A percentile compares a stretch with the other conserved stretches of the same genome.
Evolutionary conservation across 116 monocot genomes (phyloP).

Genomic region (Phalaenopsis hybrid): DNA sequence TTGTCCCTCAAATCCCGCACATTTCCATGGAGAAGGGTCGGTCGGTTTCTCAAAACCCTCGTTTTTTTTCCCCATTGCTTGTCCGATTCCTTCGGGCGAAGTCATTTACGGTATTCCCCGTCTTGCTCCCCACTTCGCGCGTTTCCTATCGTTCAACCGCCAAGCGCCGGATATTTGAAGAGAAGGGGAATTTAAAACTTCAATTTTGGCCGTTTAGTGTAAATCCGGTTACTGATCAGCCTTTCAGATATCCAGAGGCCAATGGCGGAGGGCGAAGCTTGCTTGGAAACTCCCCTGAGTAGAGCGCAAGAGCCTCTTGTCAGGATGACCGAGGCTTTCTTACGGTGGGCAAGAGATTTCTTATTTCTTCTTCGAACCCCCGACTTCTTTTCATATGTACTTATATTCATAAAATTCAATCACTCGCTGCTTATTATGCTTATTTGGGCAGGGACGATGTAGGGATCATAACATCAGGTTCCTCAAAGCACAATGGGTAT

Average conservation of each 20-base stretch:
- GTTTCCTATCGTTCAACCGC: too few species aligned
- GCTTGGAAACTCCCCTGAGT: constrained; percentile 6
- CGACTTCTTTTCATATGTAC: neutral
- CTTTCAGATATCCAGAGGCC: neutral
- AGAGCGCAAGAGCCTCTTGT: constrained; percentile 19
- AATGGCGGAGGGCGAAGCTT: neutral
- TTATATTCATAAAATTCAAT: neutral
- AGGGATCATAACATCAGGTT: neutral
- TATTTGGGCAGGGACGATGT: constrained; percentile 5
- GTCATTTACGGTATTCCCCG: too few species aligned
- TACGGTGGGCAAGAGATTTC: constrained; percentile 21
- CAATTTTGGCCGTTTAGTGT: too few species aligned
- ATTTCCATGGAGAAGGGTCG: too few species aligned
- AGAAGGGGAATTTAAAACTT: too few species aligned
- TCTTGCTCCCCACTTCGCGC: too few species aligned
- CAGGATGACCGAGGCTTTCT: constrained; percentile 22
- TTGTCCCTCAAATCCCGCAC: too few species aligned
- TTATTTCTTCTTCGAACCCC: neutral
- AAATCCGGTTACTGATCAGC: too few species aligned
- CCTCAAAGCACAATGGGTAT: neutral
- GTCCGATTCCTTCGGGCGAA: too few species aligned
- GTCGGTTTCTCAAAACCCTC: too few species aligned
- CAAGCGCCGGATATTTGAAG: too few species aligned
- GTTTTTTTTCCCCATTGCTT: too few species aligned
- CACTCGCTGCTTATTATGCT: neutral